Evolutionary conservation across 116 monocot genomes (phyloP).

Genomic region (Dioscorea cayenensis): DNA sequence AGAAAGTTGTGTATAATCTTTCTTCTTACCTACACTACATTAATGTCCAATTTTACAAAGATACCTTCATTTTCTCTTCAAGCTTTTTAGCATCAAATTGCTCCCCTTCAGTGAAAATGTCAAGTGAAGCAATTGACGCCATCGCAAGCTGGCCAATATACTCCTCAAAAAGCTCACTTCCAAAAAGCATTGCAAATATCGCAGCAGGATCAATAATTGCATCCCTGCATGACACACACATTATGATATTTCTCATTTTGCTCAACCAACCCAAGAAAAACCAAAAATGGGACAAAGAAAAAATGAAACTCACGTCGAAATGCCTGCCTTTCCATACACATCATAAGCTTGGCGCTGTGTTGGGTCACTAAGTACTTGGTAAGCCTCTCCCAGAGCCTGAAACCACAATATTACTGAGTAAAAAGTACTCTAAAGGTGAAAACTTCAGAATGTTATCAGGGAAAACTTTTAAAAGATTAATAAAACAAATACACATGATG

Average conservation of each 20-base stretch:
- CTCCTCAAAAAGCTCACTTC: slow-evolving; percentile 96
- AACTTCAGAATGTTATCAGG: not conserved
- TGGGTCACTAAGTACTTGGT: slow-evolving; percentile 89
- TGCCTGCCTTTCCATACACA: slow-evolving; percentile 77
- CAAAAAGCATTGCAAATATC: slow-evolving; percentile 99
- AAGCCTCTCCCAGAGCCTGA: slow-evolving; percentile 94
- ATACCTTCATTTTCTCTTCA: slow-evolving; percentile 95
- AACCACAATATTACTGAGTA: slow-evolving; percentile 14
- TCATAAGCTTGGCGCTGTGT: slow-evolving; percentile 90
- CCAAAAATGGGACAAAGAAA: not conserved
- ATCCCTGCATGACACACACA: slow-evolving; percentile 42
- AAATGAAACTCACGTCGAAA: slow-evolving; percentile 59
- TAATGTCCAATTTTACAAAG: slow-evolving; percentile 6
- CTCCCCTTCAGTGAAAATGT: slow-evolving; percentile 67
- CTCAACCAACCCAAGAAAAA: not conserved
- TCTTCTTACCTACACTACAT: too few species aligned
- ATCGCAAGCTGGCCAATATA: slow-evolving; percentile 97
- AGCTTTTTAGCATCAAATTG: slow-evolving; percentile 73
- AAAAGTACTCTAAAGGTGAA: not conserved
- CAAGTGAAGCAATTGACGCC: slow-evolving; percentile 97
- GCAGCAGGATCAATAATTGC: slow-evolving; percentile 94
- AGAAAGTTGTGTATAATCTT: too few species aligned
- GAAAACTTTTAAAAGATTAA: too few species aligned
- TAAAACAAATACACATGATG: not conserved
- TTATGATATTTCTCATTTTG: not conserved